phyloP scores from a whole-genome alignment of 202 grass and related monocot species.

The Schoenoplectus triqueter region DNA sequence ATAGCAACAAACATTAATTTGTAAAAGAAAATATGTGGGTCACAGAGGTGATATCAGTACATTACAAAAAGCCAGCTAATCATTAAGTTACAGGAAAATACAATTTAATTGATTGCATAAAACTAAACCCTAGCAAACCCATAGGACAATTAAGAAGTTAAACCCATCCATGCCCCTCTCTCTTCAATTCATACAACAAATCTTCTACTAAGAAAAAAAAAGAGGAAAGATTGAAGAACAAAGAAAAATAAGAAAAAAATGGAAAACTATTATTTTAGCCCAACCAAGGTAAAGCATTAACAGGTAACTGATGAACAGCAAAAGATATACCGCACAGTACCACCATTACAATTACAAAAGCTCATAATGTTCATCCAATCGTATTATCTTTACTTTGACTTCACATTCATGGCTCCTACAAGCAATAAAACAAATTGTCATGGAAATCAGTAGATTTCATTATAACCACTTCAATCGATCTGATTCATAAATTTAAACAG shows the following conservation, averaged over 20 bases:
- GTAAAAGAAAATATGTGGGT: constrained; percentile 32
- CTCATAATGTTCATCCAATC: constrained; percentile 25
- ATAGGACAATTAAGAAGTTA: constrained; percentile 5
- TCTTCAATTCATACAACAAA: constrained; percentile 31
- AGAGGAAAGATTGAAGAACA: constrained; percentile 24
- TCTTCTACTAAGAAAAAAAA: constrained; percentile 37
- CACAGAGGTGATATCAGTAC: constrained; percentile 17
- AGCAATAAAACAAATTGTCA: constrained; percentile 13
- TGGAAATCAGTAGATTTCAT: not conserved
- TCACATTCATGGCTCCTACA: constrained; percentile 37
- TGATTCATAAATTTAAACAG: too few relatives aligned
- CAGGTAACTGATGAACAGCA: constrained; percentile 33
- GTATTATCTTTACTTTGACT: constrained; percentile 9
- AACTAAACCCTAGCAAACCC: constrained; percentile 45
- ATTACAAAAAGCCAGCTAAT: constrained; percentile 39
- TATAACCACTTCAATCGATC: not conserved
- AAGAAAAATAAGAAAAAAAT: not conserved
- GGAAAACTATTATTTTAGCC: constrained; percentile 2
- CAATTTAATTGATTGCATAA: constrained; percentile 36
- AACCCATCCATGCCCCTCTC: constrained; percentile 17
- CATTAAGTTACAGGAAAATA: constrained; percentile 22
- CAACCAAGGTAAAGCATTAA: constrained; percentile 36
- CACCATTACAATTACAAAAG: constrained; percentile 14
- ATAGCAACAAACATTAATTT: constrained; percentile 37
- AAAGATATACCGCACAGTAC: constrained; percentile 21